A percentile compares a stretch with the other conserved stretches of the same genome.
phyloP scores from a whole-genome alignment of 2,329 filamentous ascomycete species.

The Epichloe scottii region DNA sequence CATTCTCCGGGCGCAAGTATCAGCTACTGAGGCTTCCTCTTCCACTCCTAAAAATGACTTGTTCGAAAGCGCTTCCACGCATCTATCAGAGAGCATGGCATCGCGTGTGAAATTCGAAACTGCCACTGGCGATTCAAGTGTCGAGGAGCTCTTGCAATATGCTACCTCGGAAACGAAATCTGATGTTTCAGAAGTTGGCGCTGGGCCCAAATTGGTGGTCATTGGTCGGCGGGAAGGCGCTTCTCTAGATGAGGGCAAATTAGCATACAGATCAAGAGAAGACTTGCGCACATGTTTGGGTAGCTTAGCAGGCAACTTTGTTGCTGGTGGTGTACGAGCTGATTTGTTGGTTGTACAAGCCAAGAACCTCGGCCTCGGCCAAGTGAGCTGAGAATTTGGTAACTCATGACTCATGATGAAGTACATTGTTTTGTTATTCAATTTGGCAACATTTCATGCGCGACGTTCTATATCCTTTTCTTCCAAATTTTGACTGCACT shows the following conservation, averaged over 20 bases:
- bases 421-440: not conserved
- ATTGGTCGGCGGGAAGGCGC: slow-evolving; percentile 11
- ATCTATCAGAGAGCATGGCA: slow-evolving; percentile 5
- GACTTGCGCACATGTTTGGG: slow-evolving; percentile 14
- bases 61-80: slow-evolving; percentile 7
- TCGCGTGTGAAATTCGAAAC: slow-evolving; percentile 12
- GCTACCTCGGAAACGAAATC: slow-evolving; percentile 7
- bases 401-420: not conserved
- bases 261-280: slow-evolving; percentile 6
- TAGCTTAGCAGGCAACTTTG: slow-evolving; percentile 11
- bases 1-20: slow-evolving; percentile 35
- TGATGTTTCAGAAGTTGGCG: not conserved
- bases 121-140: slow-evolving; percentile 6
- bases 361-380: slow-evolving; percentile 12
- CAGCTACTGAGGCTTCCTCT: not conserved
- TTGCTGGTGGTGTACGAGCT: slow-evolving; percentile 12
- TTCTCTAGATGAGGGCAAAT: slow-evolving; percentile 12
- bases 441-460: not conserved
- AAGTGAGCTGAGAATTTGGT: not conserved
- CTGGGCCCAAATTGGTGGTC: slow-evolving; percentile 12
- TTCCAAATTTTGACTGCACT: no score
- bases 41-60: slow-evolving; percentile 2
- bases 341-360: slow-evolving; percentile 17
- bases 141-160: slow-evolving; percentile 13
- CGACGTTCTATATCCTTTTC: no score